Percentiles rank a stretch among this genome's conserved stretches.
Conservation (phyloP, 495 filamentous ascomycete genomes). For the Astrothelium subdiscretum region DNA sequence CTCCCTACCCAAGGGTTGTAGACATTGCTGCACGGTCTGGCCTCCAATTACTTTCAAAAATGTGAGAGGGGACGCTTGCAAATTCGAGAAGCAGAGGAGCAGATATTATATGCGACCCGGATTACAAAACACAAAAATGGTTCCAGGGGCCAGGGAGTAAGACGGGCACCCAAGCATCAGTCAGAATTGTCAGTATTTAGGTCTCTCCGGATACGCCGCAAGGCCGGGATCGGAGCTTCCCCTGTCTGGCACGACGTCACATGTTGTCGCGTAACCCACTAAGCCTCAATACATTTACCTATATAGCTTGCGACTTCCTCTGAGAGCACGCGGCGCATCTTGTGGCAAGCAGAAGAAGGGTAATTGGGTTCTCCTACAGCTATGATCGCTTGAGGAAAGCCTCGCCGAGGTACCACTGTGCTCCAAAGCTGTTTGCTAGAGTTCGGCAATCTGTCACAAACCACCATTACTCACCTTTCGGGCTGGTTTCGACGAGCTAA, state of each 20-base stretch:
- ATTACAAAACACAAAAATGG: neutral
- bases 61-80: neutral
- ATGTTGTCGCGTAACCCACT: neutral
- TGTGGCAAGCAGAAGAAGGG: too few species aligned
- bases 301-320: neutral
- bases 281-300: neutral
- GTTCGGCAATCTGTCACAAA: too few species aligned
- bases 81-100: neutral
- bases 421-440: too few species aligned
- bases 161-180: neutral
- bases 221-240: neutral
- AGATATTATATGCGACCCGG: neutral
- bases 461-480: too few species aligned
- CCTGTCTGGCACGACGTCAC: neutral
- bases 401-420: too few species aligned
- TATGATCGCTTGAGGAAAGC: too few species aligned
- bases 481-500: too few species aligned
- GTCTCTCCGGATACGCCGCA: neutral
- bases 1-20: constrained; percentile 20
- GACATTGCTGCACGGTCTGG: constrained; percentile 11
- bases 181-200: neutral
- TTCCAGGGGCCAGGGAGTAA: neutral
- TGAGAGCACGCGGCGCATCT: too few species aligned
- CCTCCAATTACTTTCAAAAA: neutral
- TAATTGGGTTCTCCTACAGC: too few species aligned